phyloP scores from a whole-genome alignment of 345 rosid genomes.

The Xanthoceras sorbifolium region DNA sequence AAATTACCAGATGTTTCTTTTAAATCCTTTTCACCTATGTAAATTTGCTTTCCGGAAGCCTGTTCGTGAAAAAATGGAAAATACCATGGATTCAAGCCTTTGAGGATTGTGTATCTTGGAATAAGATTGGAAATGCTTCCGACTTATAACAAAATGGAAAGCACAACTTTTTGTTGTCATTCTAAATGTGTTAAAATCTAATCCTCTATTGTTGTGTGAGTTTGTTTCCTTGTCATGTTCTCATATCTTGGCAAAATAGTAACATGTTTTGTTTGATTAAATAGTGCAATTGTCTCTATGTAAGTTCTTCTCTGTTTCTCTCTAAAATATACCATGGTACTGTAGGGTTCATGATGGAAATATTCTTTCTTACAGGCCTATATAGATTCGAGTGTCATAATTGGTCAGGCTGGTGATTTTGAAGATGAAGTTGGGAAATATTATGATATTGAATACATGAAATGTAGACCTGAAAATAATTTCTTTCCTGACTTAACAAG shows the following conservation, averaged over 20 bases:
- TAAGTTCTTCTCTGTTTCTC: not conserved
- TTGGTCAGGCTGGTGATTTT: constrained; percentile 73
- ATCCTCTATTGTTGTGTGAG: not conserved
- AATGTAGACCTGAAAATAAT: constrained; percentile 52
- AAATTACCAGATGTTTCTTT: not conserved
- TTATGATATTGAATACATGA: constrained; percentile 66
- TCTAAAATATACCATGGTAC: not conserved
- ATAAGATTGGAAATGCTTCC: not conserved
- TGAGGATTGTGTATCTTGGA: not conserved
- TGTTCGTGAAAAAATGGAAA: not conserved
- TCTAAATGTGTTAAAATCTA: no score
- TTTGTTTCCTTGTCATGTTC: not conserved
- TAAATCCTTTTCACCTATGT: not conserved
- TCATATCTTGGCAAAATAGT: not conserved
- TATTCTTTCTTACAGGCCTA: constrained; percentile 53
- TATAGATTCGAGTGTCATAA: constrained; percentile 71
- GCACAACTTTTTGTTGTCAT: not conserved
- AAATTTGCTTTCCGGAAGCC: not conserved
- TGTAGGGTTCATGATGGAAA: not conserved
- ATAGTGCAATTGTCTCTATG: not conserved
- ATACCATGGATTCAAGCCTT: not conserved
- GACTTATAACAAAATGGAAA: not conserved
- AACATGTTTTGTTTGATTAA: constrained; percentile 3
- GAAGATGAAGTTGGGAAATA: constrained; percentile 58
- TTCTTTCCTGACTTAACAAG: constrained; percentile 69